Percentiles rank a stretch among this genome's conserved stretches.
These are phyloP conservation scores for Mortierella sp. DNA, from an alignment of 371 early-diverging fungal species.

Conservation along the genomic window DNA sequence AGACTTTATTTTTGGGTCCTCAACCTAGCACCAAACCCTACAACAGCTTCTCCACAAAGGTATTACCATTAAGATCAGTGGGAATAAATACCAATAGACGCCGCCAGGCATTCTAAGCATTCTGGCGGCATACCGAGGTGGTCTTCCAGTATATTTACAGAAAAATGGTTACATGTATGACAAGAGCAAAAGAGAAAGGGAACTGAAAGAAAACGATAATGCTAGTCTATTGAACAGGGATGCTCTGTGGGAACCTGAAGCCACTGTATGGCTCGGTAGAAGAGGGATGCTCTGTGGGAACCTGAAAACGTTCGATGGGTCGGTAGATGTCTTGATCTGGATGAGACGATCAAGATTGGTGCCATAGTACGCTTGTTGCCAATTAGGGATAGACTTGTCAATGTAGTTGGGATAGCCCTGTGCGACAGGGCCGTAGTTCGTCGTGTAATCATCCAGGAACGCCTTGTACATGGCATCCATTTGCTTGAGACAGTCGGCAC, in stretches of 20 bases:
- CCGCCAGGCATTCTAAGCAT: too few relatives aligned
- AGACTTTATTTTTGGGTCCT: constrained; percentile 38
- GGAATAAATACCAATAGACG: constrained; percentile 3
- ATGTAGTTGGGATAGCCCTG: constrained; percentile 53
- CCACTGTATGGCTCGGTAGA: constrained; percentile 43
- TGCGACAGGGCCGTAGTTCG: constrained; percentile 24
- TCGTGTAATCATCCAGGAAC: constrained; percentile 31
- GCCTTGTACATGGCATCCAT: constrained; percentile 39
- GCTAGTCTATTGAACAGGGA: not conserved
- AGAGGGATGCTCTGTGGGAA: not conserved
- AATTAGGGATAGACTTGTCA: constrained; percentile 41
- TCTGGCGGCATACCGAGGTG: too few relatives aligned
- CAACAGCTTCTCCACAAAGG: not conserved
- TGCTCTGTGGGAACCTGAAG: constrained; percentile 19
- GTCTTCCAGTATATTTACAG: too few relatives aligned
- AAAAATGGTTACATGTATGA: too few relatives aligned
- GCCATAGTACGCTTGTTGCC: constrained; percentile 52
- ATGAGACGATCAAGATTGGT: constrained; percentile 31
- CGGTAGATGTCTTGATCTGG: constrained; percentile 43
- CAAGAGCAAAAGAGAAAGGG: too few relatives aligned
- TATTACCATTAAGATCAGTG: not conserved
- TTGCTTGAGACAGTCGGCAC: constrained; percentile 33
- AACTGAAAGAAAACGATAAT: not conserved
- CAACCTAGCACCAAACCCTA: not conserved
- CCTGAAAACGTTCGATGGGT: constrained; percentile 51